Evolutionary conservation across 148 eudicot species (phyloP).

Genomic region (Rhododendron molle): DNA sequence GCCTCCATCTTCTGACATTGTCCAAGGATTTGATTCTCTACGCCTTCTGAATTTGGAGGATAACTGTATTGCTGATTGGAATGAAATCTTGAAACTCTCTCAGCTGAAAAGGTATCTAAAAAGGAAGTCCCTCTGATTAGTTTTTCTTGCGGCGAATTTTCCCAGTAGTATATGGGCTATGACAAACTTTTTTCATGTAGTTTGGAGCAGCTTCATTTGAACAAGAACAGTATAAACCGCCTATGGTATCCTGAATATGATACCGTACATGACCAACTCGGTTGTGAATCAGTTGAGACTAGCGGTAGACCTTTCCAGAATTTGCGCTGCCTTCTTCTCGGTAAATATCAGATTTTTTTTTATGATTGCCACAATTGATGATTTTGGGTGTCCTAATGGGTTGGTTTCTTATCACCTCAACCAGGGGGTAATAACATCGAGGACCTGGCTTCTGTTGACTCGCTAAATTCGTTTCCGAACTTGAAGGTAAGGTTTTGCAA

Average conservation of each 20-base stretch:
- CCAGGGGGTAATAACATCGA: conserved; percentile 76
- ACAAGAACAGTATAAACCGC: conserved; percentile 56
- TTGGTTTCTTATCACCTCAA: conserved; percentile 14
- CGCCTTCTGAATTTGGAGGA: conserved; percentile 76
- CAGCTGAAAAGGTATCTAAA: conserved; percentile 52
- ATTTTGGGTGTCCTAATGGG: conserved; percentile 10
- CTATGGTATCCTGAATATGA: conserved; percentile 52
- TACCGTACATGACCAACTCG: conserved; percentile 18
- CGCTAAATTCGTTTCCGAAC: conserved; percentile 68
- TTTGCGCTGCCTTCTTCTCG: conserved; percentile 72
- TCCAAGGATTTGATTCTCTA: conserved; percentile 69
- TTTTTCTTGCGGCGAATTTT: background rate
- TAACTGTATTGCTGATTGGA: conserved; percentile 75
- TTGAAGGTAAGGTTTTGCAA: conserved; percentile 47
- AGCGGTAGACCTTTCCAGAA: conserved; percentile 43
- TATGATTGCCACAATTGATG: background rate
- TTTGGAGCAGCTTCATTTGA: conserved; percentile 81
- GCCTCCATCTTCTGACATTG: conserved; percentile 49
- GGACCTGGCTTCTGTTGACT: conserved; percentile 67
- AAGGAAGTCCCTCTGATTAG: background rate
- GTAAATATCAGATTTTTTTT: conserved; percentile 32
- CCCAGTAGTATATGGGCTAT: background rate
- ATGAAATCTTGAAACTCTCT: conserved; percentile 74
- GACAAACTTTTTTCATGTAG: conserved; percentile 30
- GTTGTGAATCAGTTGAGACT: conserved; percentile 16